Conservation (phyloP, 1,139 yeast species). For the Arxiozyma slooffiae region DNA sequence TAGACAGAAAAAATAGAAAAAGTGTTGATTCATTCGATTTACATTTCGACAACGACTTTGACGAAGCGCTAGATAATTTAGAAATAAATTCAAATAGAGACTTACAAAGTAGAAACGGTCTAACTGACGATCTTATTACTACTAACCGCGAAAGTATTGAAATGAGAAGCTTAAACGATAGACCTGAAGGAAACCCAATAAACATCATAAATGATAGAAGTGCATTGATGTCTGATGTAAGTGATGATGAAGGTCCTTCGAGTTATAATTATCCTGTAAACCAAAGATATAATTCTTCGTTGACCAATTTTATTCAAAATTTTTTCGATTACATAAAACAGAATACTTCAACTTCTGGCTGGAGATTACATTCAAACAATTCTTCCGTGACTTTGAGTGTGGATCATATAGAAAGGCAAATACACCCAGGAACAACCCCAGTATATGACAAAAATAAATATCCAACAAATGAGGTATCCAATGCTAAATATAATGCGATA, state of each 20-base stretch:
- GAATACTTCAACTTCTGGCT: constrained; percentile 2
- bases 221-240: constrained; percentile 11
- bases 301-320: not conserved
- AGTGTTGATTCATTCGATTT: constrained; percentile 32
- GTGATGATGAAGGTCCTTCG: constrained; percentile 11
- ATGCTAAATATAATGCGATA: constrained; percentile 85
- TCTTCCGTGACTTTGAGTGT: constrained; percentile 28
- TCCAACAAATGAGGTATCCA: constrained; percentile 78
- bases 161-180: constrained; percentile 20
- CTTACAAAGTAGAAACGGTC: constrained; percentile 3
- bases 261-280: constrained; percentile 1
- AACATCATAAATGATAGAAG: constrained; percentile 16
- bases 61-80: constrained; percentile 33
- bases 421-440: constrained; percentile 35
- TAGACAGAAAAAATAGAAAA: constrained; percentile 7
- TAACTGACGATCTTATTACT: constrained; percentile 7
- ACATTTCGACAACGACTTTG: constrained; percentile 33
- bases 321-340: constrained; percentile 1
- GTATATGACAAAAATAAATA: constrained; percentile 33
- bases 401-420: constrained; percentile 32
- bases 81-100: constrained; percentile 21
- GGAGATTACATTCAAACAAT: constrained; percentile 8
- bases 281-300: constrained; percentile 1
- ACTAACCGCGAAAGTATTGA: constrained; percentile 21
- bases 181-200: not conserved